Base-by-base conservation (phyloP, 1,139 yeast species). In the Yamadazyma epiphylla region DNA sequence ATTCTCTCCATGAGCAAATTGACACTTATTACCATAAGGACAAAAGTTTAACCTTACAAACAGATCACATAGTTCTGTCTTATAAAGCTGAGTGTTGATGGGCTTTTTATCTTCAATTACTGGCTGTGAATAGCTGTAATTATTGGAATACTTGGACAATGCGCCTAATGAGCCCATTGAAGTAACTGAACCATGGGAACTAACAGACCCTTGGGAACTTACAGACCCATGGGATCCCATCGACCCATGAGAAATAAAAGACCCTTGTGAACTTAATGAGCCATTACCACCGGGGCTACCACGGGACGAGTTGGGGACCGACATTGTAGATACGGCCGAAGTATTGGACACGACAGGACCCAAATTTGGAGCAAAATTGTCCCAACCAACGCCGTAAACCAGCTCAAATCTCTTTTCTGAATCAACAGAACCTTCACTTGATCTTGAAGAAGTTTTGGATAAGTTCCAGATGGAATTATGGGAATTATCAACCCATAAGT, bases 1-100 rank as follows among this genome's bases (percentile, higher is more conserved):
- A 35, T 72, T 63, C 25, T 74, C 70, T 14, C 96, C 96, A 49
- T 88, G 96, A 6, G 96, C 96, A 69, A 88, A 88, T 60, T 88
- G 96, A 54, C 96, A 88, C 60, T 88, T 88, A 44, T 74, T 73
- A 3, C 95, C 95, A 53, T 88, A 88, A 7, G 95, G 95, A 55
- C 96, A 88, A 11, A 53, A 48, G 15, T 91, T 91, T 41, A 77
- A 72, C 46, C 77, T 80, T 54, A 80, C 74, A 55, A 69, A 88
- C 22, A 89, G 79, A 22, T 81, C 85, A 58, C 96, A 88, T 37
- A 88, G 70, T 58, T 88, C 96, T 0, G 96, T 88, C 63, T 88
- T 88, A 71, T 87, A 88, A 28, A 88, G 68, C 40, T 75, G 82
- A 30, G 84, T 80, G 53, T 83, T 84, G 36, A 80, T 71, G 25